Base-by-base conservation (phyloP, 2,329 filamentous ascomycete species). In the Sporothrix humicola region DNA sequence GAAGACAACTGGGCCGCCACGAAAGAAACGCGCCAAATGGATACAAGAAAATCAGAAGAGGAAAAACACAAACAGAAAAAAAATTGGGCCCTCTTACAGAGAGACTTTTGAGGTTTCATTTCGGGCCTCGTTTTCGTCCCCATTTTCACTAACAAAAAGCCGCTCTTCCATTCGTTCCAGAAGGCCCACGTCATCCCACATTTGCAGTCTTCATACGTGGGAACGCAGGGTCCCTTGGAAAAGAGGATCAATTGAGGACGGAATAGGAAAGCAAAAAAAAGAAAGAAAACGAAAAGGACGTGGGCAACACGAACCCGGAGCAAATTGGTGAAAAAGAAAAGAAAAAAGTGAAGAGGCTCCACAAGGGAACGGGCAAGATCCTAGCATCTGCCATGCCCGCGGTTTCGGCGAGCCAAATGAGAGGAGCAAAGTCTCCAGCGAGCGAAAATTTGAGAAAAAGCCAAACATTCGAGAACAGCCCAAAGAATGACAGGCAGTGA, bases 161-260 rank as follows among this genome's bases (percentile, higher is more conserved):
- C 23, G 23, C 23, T 31, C 46, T 68, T 69, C 52, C 26, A 72
- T 74, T 74, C 58, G 73, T 37, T 71, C 23, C 65, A 52, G 37
- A 48, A 58, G 26, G 56, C 58, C 73, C 73, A 72, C 73, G 66
- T 72, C 73, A 70, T 65, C 66, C 63, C 46, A 71, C 63, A 63
- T 68, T 23, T 72, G 52, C 42, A 17, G 48, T 26, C 68, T 26
- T 54, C 17, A 26, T 23, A 59, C 26, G 46, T 17, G 20, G 17
- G 9, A 48, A 42, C 48, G 48, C 65, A 69, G 46, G 26, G 66
- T 44, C 37, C 56, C 59, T 65, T 42, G 20, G 5, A 23, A 58
- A 59, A 13, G 23, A 71, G 56, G 42, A 50, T n/a, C 26, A 37
- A 42, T 8, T n/a, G 63, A 56, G 23, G 17, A 23, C 12, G 10